phyloP scores from a whole-genome alignment of 129 eudicot species.

The Heracleum sosnowskyi region DNA sequence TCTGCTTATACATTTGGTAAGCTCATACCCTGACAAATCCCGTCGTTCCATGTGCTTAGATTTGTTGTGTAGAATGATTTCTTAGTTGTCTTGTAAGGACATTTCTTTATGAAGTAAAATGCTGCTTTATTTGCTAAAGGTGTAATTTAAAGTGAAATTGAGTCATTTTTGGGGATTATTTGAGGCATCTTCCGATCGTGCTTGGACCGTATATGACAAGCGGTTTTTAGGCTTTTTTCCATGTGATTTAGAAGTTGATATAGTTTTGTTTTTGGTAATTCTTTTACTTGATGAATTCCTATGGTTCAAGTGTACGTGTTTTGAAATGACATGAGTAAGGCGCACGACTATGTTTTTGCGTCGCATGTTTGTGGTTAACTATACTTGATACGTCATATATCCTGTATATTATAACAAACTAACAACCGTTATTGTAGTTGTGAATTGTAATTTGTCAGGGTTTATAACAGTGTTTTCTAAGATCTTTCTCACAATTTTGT shows the following conservation, averaged over 20 bases:
- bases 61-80: background rate
- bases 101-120: background rate
- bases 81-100: background rate
- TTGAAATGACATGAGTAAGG: background rate
- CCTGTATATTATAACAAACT: background rate
- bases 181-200: background rate
- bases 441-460: background rate
- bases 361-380: background rate
- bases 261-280: background rate
- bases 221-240: background rate
- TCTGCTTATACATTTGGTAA: conserved; percentile 53
- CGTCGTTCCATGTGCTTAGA: too few species aligned
- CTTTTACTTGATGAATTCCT: background rate
- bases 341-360: background rate
- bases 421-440: background rate
- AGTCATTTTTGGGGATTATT: background rate
- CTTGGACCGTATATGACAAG: background rate
- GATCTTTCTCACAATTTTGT: background rate
- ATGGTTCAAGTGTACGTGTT: background rate
- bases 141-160: background rate
- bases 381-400: background rate
- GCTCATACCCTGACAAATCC: too few species aligned
- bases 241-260: background rate
- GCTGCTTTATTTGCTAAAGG: background rate
- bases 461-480: background rate